Evolutionary conservation across 2,329 filamentous ascomycete species (phyloP), one percentile per base, ranked within the genome.

Genomic region (Penicillium sp.): DNA sequence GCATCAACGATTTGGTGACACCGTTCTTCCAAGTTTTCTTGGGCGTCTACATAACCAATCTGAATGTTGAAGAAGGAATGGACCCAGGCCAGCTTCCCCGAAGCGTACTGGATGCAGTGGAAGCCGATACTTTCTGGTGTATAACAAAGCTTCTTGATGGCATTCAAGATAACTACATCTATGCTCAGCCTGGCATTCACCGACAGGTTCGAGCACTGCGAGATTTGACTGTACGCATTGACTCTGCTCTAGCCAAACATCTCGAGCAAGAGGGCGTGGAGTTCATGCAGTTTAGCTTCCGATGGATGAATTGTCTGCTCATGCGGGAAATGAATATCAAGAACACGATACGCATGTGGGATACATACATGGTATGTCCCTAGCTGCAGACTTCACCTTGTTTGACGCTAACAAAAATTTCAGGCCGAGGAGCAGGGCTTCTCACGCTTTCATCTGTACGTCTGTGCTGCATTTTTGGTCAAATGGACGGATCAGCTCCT

Each of bases 301-400:
- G 94, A 51, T 99, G 94, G 94, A 99, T 99, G 94, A 99, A 99
- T 67, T 99, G 94, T 72, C 83, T 99, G 47, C 79, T 99, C 60
- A 99, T 99, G 94, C 84, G 94, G 58, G 94, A 99, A 75, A 89
- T 99, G 60, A 96, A 89, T 69, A 93, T 99, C 52, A 89, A 87
- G 71, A 97, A 96, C 70, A 96, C 91, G 0, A 95, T 99, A 59
- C 83, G 94, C 63, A 99, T 99, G 94, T 99, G 94, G 94, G 94
- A 99, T 73, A 99, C 94, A 24, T 99, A 99, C 76, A 83, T 99
- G 77, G 93, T 96, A 78, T 75, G 47, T 43, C 34, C 21, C 9
- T 29, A 16, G 42, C 4, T 26, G 18, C 9, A 21, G 4, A 21
- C 28, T 50, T 51, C 23, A n/a, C 28, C 28, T 42, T 21, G 3